phyloP scores from a whole-genome alignment of 2,329 filamentous ascomycete species.

The Exserohilum turcica region DNA sequence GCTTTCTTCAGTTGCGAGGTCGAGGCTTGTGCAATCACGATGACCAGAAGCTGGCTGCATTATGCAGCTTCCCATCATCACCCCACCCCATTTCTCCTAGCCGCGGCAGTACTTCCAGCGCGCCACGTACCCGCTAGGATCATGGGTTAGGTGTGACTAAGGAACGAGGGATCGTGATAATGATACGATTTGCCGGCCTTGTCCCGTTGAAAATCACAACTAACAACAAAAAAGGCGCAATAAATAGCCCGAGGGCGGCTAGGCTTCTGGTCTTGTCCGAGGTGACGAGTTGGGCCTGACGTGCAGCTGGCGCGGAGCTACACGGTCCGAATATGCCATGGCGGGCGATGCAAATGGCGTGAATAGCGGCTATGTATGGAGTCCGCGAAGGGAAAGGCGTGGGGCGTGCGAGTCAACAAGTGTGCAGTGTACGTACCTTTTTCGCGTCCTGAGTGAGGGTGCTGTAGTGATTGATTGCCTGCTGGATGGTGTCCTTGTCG shows the following conservation, averaged over 20 bases:
- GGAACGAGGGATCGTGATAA: not conserved
- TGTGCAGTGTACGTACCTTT: conserved; percentile 36
- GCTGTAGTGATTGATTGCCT: conserved; percentile 41
- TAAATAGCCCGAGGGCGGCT: conserved; percentile 14
- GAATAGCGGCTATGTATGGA: conserved; percentile 21
- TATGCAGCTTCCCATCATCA: conserved; percentile 17
- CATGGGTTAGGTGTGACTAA: conserved; percentile 7
- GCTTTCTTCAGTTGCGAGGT: not conserved
- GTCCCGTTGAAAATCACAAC: not conserved
- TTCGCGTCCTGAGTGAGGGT: conserved; percentile 40
- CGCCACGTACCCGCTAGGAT: conserved; percentile 8
- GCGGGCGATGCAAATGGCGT: not conserved
- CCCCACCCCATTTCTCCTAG: conserved; percentile 12
- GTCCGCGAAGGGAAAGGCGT: conserved; percentile 1
- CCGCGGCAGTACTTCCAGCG: conserved; percentile 7
- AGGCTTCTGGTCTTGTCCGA: conserved; percentile 16
- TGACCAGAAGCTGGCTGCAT: conserved; percentile 1
- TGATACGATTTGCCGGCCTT: conserved; percentile 3
- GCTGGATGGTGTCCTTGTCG: conserved; percentile 34
- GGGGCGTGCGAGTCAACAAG: conserved; percentile 7
- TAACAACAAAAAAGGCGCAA: not conserved
- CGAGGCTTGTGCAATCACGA: not conserved
- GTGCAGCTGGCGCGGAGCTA: conserved; percentile 13
- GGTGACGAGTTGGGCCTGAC: conserved; percentile 25
- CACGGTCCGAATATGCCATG: conserved; percentile 12